Percentiles rank a stretch among this genome's conserved stretches.
phyloP scores from a whole-genome alignment of 78 protist genomes.

The Dictyostelium purpureum region DNA sequence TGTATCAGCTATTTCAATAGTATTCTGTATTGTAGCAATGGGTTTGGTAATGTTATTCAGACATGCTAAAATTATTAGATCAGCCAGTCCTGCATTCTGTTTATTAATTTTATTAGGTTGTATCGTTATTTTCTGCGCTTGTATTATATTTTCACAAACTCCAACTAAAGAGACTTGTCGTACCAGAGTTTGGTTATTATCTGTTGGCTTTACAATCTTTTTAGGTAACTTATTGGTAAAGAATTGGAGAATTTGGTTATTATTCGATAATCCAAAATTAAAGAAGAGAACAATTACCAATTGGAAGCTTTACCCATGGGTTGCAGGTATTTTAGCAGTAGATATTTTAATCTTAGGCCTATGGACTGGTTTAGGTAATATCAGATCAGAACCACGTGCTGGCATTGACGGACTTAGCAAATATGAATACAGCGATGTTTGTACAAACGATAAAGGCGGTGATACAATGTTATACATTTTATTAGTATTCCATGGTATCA shows the following conservation, averaged over 20 bases:
- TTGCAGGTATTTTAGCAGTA: not conserved
- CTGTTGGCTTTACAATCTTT: constrained; percentile 36
- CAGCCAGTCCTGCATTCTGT: constrained; percentile 55
- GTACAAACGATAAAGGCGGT: not conserved
- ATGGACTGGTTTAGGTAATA: constrained; percentile 13
- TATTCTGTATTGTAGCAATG: not conserved
- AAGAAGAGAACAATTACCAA: constrained; percentile 11
- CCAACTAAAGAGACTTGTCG: constrained; percentile 9
- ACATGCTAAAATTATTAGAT: constrained; percentile 4
- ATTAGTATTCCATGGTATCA: constrained; percentile 29
- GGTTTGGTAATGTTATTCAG: not conserved
- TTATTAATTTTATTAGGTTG: constrained; percentile 23
- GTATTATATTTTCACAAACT: constrained; percentile 6
- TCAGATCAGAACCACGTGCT: not conserved
- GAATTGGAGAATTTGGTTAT: constrained; percentile 48
- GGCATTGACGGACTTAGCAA: constrained; percentile 5
- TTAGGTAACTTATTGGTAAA: constrained; percentile 35
- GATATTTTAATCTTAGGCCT: not conserved
- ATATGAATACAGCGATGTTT: constrained; percentile 7
- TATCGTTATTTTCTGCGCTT: constrained; percentile 1
- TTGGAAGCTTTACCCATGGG: constrained; percentile 12
- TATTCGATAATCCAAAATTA: constrained; percentile 45
- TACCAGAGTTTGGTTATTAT: constrained; percentile 15
- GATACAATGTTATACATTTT: not conserved
- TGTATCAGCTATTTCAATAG: not conserved